These are phyloP conservation scores for Huntiella decipiens DNA, from an alignment of 2,329 filamentous ascomycete genomes.

Conservation along the genomic window DNA sequence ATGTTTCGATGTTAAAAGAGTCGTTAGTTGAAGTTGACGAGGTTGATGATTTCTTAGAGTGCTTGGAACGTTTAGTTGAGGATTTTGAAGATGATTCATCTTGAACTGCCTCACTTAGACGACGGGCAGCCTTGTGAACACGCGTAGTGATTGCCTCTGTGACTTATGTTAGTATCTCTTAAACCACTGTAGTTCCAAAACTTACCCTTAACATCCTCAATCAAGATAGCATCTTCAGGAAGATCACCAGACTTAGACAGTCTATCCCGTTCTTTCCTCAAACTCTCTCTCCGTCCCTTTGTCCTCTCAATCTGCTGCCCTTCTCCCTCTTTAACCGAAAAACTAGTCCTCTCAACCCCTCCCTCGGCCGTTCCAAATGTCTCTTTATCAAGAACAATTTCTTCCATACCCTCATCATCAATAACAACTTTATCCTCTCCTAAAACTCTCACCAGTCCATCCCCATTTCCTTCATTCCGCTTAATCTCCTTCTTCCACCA, in stretches of 20 bases:
- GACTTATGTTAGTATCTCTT: not conserved
- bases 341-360: constrained; percentile 2
- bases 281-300: not conserved
- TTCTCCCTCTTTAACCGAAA: constrained; percentile 5
- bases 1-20: not conserved
- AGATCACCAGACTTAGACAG: constrained; percentile 2
- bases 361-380: constrained; percentile 8
- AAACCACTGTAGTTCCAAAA: too few relatives aligned
- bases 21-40: not conserved
- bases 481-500: constrained; percentile 9
- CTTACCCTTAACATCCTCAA: constrained; percentile 9
- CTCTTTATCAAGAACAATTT: constrained; percentile 6
- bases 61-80: not conserved
- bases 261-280: constrained; percentile 2
- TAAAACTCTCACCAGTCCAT: constrained; percentile 4
- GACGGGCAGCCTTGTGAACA: not conserved
- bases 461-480: constrained; percentile 1
- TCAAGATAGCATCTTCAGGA: not conserved
- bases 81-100: not conserved
- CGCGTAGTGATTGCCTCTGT: constrained; percentile 6
- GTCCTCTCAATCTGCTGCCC: constrained; percentile 5
- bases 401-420: constrained; percentile 8
- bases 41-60: not conserved
- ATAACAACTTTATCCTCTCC: constrained; percentile 2
- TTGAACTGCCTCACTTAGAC: constrained; percentile 4